Evolutionary conservation across 2,329 filamentous ascomycete species (phyloP), one percentile per base, ranked within the genome.

Genomic region (Cladosporium halotolerans): DNA sequence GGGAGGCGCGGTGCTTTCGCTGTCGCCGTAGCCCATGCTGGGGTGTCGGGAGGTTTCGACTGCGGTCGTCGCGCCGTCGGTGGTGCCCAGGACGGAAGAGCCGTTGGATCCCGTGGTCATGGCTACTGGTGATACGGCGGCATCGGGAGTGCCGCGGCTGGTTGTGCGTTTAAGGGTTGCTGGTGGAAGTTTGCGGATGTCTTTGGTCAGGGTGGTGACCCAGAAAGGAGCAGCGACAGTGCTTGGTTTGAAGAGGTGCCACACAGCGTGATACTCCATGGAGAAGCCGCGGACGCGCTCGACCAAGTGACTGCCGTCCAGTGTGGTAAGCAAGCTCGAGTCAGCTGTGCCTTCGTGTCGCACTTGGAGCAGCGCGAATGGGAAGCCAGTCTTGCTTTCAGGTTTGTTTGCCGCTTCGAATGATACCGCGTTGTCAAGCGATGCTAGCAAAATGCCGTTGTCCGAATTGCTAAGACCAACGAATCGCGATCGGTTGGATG

Each of bases 231-330:
- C 63, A 3, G 73, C 67, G 62, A 79, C 73, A 38, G 70, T 67
- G 23, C 56, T 60, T 2, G 75, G 72, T 54, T 72, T 71, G 59
- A 70, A 73, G 45, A 73, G 74, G 36, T 70, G 67, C 70, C 75
- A 78, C 5, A 80, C 71, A 31, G 76, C 75, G 61, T 80, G 77
- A 33, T 73, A 73, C 60, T 79, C 76, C 9, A 80, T 60, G 1
- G 77, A 79, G 58, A 80, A 80, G 4, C 76, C 77, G 33, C 74
- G 70, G 9, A 80, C 72, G 32, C 77, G 71, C 58, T 80, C 76
- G 14, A 78, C 74, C 43, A 79, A 61, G 60, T 79, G 73, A 56
- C 72, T 78, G 39, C 67, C 63, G 55, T 79, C 73, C 18, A 79
- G 66, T 4, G 65, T 65, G 45, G 72, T 62, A 18, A 78, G 65